Conservation (phyloP, 352 stramenopile genomes). For the Phytophthora citrophthora region DNA sequence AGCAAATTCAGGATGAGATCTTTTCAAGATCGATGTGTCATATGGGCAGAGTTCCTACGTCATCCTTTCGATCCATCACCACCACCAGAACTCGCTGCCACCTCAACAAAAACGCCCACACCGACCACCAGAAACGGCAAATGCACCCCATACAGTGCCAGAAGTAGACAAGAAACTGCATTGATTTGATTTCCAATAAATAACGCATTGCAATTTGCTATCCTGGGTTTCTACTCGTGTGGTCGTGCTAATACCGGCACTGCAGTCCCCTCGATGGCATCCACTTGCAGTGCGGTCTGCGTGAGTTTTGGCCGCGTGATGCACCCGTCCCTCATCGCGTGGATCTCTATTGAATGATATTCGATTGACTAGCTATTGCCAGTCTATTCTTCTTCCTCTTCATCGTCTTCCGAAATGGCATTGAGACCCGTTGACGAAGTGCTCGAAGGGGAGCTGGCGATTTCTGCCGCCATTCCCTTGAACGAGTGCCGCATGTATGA, state of each 20-base stretch:
- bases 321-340: constrained; percentile 14
- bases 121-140: constrained; percentile 16
- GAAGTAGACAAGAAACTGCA: constrained; percentile 25
- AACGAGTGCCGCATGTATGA: constrained; percentile 74
- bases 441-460: constrained; percentile 71
- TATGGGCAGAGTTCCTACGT: constrained; percentile 16
- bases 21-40: constrained; percentile 10
- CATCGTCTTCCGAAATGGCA: constrained; percentile 73
- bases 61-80: constrained; percentile 11
- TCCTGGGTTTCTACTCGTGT: neutral
- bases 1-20: neutral
- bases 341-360: constrained; percentile 21
- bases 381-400: constrained; percentile 59
- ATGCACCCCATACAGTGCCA: constrained; percentile 1
- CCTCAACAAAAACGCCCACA: neutral
- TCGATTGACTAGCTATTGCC: neutral
- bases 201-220: constrained; percentile 32
- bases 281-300: constrained; percentile 8
- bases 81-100: constrained; percentile 20
- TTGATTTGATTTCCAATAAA: constrained; percentile 45
- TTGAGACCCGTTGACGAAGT: constrained; percentile 65
- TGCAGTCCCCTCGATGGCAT: neutral
- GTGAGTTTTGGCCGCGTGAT: constrained; percentile 18
- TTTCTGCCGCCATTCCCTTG: constrained; percentile 64
- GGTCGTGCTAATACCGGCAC: constrained; percentile 14